Evolutionary conservation across 192 early-diverging fungal species (phyloP).

Genomic region (Podila clonocystis): DNA sequence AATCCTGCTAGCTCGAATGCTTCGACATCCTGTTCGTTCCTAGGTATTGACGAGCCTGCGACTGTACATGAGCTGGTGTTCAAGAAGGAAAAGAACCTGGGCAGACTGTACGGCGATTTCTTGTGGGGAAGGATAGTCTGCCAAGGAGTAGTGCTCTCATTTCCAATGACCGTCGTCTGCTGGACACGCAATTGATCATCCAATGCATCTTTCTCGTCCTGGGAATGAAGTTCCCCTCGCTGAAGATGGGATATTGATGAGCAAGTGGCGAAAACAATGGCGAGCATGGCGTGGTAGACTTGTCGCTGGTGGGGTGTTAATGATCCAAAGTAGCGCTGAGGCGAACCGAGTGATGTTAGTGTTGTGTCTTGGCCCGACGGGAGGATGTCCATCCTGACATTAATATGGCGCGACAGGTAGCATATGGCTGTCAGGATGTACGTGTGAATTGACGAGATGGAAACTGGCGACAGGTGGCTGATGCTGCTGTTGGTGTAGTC

Average conservation of each 20-base stretch:
- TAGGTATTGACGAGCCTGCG: conserved; percentile 39
- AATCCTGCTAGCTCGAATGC: conserved; percentile 40
- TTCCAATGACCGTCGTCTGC: conserved; percentile 26
- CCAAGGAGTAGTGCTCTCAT: conserved; percentile 19
- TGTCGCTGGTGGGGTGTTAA: conserved; percentile 6
- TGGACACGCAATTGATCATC: conserved; percentile 19
- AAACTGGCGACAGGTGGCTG: conserved; percentile 1
- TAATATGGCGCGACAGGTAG: conserved; percentile 43
- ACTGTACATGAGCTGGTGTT: conserved; percentile 40
- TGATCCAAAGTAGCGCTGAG: conserved; percentile 32
- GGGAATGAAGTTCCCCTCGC: not conserved
- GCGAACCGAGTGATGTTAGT: conserved; percentile 36
- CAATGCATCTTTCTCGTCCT: conserved; percentile 1
- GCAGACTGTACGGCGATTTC: conserved; percentile 25
- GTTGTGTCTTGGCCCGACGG: conserved; percentile 41
- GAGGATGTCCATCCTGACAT: conserved; percentile 42
- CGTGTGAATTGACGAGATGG: conserved; percentile 22
- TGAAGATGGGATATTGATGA: conserved; percentile 5
- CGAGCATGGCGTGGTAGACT: conserved; percentile 30
- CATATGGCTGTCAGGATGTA: conserved; percentile 42
- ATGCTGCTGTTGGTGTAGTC: not conserved
- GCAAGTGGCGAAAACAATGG: conserved; percentile 29
- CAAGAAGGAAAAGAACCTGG: conserved; percentile 41
- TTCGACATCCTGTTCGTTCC: conserved; percentile 42
- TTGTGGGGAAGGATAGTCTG: conserved; percentile 31